phyloP scores from a whole-genome alignment of 257 asterid genomes.

The Gentiana straminea region DNA sequence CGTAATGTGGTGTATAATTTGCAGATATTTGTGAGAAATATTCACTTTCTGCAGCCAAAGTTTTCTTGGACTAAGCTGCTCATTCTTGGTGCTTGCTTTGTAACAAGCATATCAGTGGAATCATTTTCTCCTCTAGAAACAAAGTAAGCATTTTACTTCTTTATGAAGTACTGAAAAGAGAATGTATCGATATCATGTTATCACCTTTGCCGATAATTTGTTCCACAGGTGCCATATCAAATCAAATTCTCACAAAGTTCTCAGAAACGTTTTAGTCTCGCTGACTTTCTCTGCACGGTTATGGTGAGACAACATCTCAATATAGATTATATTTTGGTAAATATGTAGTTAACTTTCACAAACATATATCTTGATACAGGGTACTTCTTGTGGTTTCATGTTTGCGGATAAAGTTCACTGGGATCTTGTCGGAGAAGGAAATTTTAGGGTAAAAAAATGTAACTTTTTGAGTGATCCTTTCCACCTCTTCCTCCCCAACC shows the following conservation, averaged over 20 bases:
- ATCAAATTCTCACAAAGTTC: slow-evolving; percentile 40
- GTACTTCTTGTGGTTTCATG: slow-evolving; percentile 50
- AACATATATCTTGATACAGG: slow-evolving; percentile 45
- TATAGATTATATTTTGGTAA: slow-evolving; percentile 2
- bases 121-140: slow-evolving; percentile 77
- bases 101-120: slow-evolving; percentile 56
- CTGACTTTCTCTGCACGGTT: slow-evolving; percentile 62
- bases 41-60: slow-evolving; percentile 66
- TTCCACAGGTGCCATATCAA: slow-evolving; percentile 48
- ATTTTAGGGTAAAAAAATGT: slow-evolving; percentile 80
- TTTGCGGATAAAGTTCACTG: slow-evolving; percentile 56
- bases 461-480: slow-evolving; percentile 18
- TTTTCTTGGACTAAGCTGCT: slow-evolving; percentile 67
- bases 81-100: slow-evolving; percentile 75
- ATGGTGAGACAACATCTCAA: slow-evolving; percentile 37
- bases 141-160: slow-evolving; percentile 31
- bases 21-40: slow-evolving; percentile 68
- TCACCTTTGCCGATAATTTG: slow-evolving; percentile 12
- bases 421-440: slow-evolving; percentile 55
- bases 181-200: slow-evolving; percentile 1
- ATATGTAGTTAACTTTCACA: slow-evolving; percentile 8
- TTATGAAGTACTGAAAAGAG: not conserved
- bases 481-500: not conserved
- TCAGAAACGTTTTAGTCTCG: slow-evolving; percentile 57
- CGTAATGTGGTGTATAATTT: slow-evolving; percentile 6